Percentiles rank a stretch among this genome's conserved stretches.
Evolutionary conservation across 106 monocot genomes (phyloP).

Genomic region (Dioscorea alata): DNA sequence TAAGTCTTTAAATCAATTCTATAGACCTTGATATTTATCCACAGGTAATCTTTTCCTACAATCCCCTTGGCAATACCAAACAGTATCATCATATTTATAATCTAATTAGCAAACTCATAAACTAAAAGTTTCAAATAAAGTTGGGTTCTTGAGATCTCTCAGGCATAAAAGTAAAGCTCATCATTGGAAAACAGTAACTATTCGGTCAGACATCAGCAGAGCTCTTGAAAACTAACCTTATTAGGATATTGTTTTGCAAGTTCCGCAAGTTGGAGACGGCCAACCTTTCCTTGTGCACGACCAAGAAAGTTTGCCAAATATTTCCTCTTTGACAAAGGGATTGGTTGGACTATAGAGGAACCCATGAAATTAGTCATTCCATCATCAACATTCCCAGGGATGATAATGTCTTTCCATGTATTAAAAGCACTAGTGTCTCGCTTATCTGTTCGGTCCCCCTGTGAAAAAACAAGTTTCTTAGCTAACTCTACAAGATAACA

Average conservation of each 20-base stretch:
- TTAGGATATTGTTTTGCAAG: conserved; percentile 86
- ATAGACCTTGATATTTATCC: too few relatives aligned
- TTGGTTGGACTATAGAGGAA: conserved; percentile 46
- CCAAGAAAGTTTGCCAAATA: conserved; percentile 92
- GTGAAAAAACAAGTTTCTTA: neutral
- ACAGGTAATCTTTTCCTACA: too few relatives aligned
- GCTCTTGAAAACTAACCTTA: conserved; percentile 44
- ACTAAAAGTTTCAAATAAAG: too few relatives aligned
- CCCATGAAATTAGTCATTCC: conserved; percentile 54
- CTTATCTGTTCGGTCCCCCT: conserved; percentile 99
- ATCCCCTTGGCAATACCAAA: too few relatives aligned
- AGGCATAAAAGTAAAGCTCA: too few relatives aligned
- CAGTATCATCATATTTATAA: too few relatives aligned
- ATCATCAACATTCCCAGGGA: conserved; percentile 99
- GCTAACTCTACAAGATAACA: too few relatives aligned
- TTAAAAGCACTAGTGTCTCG: conserved; percentile 86
- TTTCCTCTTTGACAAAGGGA: conserved; percentile 83
- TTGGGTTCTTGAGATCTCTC: too few relatives aligned
- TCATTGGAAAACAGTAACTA: too few relatives aligned
- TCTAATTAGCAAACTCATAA: too few relatives aligned
- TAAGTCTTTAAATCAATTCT: too few relatives aligned
- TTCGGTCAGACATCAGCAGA: too few relatives aligned
- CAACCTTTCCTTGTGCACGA: conserved; percentile 87
- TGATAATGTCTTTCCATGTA: conserved; percentile 98
- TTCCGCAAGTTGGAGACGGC: conserved; percentile 79